Base-by-base conservation (phyloP, 2,329 filamentous ascomycete species). In the Laburnicola sp. region DNA sequence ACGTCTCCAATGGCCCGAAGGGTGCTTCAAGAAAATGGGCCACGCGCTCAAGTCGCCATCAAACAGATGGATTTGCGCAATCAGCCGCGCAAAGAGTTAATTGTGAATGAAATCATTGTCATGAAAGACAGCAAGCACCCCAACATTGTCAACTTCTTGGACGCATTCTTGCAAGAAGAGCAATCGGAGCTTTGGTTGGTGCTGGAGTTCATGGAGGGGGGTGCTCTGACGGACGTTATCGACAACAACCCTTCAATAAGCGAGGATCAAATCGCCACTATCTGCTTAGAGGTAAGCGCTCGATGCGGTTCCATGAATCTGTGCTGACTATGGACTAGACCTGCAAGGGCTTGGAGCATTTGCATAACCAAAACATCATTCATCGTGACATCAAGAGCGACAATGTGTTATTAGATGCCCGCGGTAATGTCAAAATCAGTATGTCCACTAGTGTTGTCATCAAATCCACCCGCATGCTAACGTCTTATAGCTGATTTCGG, bases 151-250 rank as follows among this genome's bases (percentile, higher is more conserved):
- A 99, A 99, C 76, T 99, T 96, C 77, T 79, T 99, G 30, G 94
- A 99, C 64, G 92, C 93, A 3, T 99, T 97, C 80, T 78, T 99
- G 69, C 89, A 94, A 67, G 96, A 97, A 73, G 93, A 94, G 74
- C 91, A 89, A 66, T 84, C 89, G 48, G 94, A 99, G 73, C 82
- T 99, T n/a, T 99, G 94, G 94, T 91, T 99, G 8, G 93, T 99
- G 45, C 96, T 99, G 94, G 94, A 99, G 77, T 99, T 92, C 68
- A 99, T 99, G 94, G 94, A 99, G 76, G 94, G 94, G 65, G 94
- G 94, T 76, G 90, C 94, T 56, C 78, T 99, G 73, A 99, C 94
- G 1, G 94, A 99, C 79, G 91, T 99, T 54, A 99, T 99, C 75
- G 94, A 99, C 75, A 97, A 97, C 77, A 99, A 97, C 74, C 84